Evolutionary conservation across 1,284 basidiomycete species (phyloP).

Genomic region (Hemileia vastatrix): DNA sequence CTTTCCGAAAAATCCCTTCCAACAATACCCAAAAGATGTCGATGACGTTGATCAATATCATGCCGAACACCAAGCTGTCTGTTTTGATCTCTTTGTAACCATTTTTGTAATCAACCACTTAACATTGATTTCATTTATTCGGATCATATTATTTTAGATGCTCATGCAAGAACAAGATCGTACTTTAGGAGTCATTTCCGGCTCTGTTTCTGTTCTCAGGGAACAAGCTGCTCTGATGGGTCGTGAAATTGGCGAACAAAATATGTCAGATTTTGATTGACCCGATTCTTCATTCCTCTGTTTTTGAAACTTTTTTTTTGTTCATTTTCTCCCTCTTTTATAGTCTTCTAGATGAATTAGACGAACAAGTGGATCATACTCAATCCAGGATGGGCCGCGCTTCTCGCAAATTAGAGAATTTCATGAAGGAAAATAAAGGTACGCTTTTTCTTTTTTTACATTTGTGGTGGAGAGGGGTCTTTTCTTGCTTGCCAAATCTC

Average conservation of each 20-base stretch:
- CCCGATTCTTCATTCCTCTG: background rate
- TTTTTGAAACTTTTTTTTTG: no score
- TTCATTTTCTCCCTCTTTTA: background rate
- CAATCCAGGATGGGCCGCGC: constrained; percentile 61
- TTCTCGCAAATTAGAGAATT: constrained; percentile 63
- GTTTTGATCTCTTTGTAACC: background rate
- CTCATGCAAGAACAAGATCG: constrained; percentile 75
- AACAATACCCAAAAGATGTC: no score
- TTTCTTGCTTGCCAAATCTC: no score
- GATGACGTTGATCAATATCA: background rate
- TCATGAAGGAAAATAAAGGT: constrained; percentile 75
- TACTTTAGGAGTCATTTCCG: constrained; percentile 70
- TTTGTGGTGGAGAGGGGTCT: no score
- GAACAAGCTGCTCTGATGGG: constrained; percentile 86
- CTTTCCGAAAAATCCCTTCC: no score
- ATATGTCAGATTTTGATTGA: constrained; percentile 56
- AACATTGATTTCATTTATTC: no score
- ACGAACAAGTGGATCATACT: constrained; percentile 61
- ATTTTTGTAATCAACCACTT: background rate
- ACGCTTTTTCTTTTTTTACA: constrained; percentile 24
- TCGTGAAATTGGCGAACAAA: constrained; percentile 73
- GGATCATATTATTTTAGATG: no score
- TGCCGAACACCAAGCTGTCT: background rate
- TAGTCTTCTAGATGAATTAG: constrained; percentile 74
- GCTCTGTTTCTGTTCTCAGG: constrained; percentile 66